Evolutionary conservation across 345 rosid species (phyloP), one percentile per base, ranked within the genome.

Genomic region (Pistacia vera): DNA sequence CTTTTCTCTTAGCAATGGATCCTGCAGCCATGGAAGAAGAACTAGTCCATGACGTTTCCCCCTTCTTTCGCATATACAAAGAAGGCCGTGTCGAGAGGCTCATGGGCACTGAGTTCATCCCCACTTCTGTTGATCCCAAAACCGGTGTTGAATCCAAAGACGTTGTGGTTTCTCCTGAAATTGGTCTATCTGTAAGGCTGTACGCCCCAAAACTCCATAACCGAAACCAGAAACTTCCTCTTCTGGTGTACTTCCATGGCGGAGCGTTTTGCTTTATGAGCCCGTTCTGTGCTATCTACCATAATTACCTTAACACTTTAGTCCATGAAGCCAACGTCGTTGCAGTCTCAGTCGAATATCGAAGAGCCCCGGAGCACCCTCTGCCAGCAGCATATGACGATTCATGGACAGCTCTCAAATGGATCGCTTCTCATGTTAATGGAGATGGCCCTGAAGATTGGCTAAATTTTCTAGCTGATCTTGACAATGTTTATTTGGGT

Each of bases 21-120:
- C 72, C 77, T 30, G 33, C 33, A 65, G 9, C 18, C 64, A 48
- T 51, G 38, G 69, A 85, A 28, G 89, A 87, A 75, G 91, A 87
- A 75, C 67, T 83, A 36, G 73, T 80, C 55, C 44, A 33, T 59
- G 90, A 90, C 63, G 68, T 13, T 70, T 76, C 86, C 36, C 90
- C 89, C 14, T 8, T 86, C 49, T 41, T 78, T 63, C 83, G 67
- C 18, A 10, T 81, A 16, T 81, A 81, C 88, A 78, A 86, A 77
- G 90, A 86, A 67, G 96, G 93, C 51, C 85, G 86, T 10, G 63
- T 91, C 11, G 90, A 89, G 76, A 70, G 91, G 48, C 80, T 85
- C n/a, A 0, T 16, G 10, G 80, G 86, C 8, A 81, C 87, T 7
- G 84, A 74, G 56, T 68, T 33, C 1, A 71, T 77, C 28, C 83